These are phyloP conservation scores for Cystobasidium ongulense DNA, from an alignment of 768 basidiomycete genomes.

Conservation along the genomic window DNA sequence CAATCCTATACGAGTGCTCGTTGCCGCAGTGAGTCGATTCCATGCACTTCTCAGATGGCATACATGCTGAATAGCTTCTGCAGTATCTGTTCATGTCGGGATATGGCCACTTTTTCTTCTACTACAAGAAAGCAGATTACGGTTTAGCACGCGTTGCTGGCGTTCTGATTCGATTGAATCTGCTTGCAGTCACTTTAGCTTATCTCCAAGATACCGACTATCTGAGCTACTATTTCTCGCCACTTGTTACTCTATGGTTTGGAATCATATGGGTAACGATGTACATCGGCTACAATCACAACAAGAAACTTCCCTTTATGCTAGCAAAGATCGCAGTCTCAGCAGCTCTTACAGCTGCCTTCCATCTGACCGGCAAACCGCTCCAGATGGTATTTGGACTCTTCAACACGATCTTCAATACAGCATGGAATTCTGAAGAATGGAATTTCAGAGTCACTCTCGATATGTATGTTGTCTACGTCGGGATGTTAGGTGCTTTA, in stretches of 20 bases:
- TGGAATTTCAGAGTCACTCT: constrained; percentile 82
- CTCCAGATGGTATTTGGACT: constrained; percentile 59
- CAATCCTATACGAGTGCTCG: constrained; percentile 77
- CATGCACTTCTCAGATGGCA: no score
- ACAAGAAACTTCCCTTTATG: constrained; percentile 60
- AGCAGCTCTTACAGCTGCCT: constrained; percentile 56
- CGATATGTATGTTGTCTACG: constrained; percentile 81
- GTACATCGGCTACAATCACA: constrained; percentile 61
- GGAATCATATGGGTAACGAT: constrained; percentile 75
- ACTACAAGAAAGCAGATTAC: constrained; percentile 81
- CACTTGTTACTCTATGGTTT: constrained; percentile 79
- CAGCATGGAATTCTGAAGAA: constrained; percentile 75
- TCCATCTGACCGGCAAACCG: constrained; percentile 59
- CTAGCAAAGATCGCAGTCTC: constrained; percentile 63
- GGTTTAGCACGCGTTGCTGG: constrained; percentile 65
- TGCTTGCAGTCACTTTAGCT: constrained; percentile 69
- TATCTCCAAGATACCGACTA: constrained; percentile 91
- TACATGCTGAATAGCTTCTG: not conserved
- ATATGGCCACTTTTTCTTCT: constrained; percentile 63
- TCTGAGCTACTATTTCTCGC: constrained; percentile 81
- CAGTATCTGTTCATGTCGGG: constrained; percentile 69
- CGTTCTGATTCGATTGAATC: constrained; percentile 73
- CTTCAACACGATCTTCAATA: constrained; percentile 60
- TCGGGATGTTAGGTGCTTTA: constrained; percentile 71
- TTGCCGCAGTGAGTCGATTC: constrained; percentile 66